A percentile compares a stretch with the other conserved stretches of the same genome.
These are phyloP conservation scores for Tuber aestivum DNA, from an alignment of 495 filamentous ascomycete species.

Conservation along the genomic window DNA sequence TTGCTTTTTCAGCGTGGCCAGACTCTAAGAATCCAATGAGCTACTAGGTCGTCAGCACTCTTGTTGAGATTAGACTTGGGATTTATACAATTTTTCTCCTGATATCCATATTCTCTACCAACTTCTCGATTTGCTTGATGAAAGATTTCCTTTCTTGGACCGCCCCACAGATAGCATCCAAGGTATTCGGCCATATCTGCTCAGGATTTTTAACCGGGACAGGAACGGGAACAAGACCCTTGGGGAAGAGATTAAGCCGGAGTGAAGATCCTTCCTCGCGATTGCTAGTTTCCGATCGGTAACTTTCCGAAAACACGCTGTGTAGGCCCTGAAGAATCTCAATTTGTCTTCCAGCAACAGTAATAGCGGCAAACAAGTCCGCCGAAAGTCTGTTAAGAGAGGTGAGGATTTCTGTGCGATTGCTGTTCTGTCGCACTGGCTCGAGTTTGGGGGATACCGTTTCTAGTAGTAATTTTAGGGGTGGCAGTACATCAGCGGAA, in stretches of 20 bases:
- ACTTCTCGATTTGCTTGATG: not conserved
- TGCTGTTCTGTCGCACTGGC: not conserved
- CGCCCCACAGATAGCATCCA: not conserved
- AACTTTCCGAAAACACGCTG: not conserved
- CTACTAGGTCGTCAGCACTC: not conserved
- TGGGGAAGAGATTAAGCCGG: not conserved
- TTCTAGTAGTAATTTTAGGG: too few relatives aligned
- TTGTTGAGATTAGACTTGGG: not conserved
- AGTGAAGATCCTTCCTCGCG: not conserved
- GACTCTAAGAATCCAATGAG: not conserved
- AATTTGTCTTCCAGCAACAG: not conserved
- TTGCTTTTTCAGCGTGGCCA: too few relatives aligned
- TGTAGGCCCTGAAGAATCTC: not conserved
- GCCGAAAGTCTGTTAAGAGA: not conserved
- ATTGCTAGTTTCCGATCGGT: not conserved
- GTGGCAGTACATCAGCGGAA: too few relatives aligned
- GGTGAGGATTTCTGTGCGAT: not conserved
- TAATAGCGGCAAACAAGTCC: not conserved
- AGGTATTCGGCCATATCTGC: not conserved
- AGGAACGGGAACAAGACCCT: not conserved
- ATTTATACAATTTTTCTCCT: not conserved
- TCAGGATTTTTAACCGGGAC: not conserved
- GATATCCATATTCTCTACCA: not conserved
- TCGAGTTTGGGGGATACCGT: too few relatives aligned
- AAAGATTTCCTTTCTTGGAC: not conserved